These are phyloP conservation scores for Kuraishia floccosa DNA, from an alignment of 805 yeast species.

Conservation along the genomic window DNA sequence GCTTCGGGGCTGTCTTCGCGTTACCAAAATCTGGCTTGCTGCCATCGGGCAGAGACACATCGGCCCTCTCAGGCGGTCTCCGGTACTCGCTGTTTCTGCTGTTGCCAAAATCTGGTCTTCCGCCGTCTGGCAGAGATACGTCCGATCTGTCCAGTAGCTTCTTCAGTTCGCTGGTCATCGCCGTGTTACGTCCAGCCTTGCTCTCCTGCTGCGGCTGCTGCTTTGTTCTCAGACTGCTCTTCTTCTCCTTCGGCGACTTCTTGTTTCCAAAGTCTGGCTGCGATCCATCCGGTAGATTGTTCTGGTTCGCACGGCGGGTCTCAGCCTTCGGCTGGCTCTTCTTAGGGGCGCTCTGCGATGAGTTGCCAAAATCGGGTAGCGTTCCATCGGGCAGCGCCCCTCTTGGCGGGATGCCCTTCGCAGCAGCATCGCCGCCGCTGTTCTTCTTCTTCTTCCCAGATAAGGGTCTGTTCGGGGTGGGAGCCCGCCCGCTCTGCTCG, in stretches of 20 bases:
- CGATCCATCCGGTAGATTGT: not conserved
- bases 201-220: too few relatives aligned
- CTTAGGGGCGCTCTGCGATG: too few relatives aligned
- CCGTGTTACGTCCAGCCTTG: not conserved
- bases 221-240: not conserved
- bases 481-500: too few relatives aligned
- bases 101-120: slow-evolving; percentile 1
- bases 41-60: slow-evolving; percentile 5
- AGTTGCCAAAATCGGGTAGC: slow-evolving; percentile 2
- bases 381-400: slow-evolving; percentile 1
- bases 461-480: too few relatives aligned
- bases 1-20: slow-evolving; percentile 1
- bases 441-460: too few relatives aligned
- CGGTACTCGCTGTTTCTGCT: not conserved
- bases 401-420: not conserved
- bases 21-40: slow-evolving; percentile 6
- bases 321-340: not conserved
- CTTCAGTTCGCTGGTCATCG: slow-evolving; percentile 1
- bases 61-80: too few relatives aligned
- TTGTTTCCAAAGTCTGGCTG: not conserved
- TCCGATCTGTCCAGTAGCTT: not conserved
- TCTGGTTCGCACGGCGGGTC: not conserved
- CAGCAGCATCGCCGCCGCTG: too few relatives aligned
- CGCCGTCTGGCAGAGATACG: slow-evolving; percentile 1
- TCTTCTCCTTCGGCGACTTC: not conserved